Conservation (phyloP, 2,329 filamentous ascomycete species). For the Sporothrix sp. region DNA sequence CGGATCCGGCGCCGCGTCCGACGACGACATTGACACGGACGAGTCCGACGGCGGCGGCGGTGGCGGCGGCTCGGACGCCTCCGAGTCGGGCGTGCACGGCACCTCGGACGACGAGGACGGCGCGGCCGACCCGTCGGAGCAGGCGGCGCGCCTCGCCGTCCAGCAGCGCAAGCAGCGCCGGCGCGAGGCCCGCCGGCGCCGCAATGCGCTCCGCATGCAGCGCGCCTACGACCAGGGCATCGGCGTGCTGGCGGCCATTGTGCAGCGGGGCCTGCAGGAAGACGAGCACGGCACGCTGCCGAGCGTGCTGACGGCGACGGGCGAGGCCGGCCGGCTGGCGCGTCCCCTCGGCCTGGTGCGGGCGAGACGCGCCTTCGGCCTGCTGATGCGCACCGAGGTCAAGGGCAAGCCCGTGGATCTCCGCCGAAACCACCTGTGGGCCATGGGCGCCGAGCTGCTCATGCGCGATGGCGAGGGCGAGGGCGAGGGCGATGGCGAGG, state of each 20-base stretch:
- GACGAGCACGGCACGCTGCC: slow-evolving; percentile 13
- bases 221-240: slow-evolving; percentile 41
- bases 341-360: slow-evolving; percentile 40
- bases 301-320: background rate
- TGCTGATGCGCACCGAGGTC: slow-evolving; percentile 52
- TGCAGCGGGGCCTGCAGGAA: slow-evolving; percentile 60
- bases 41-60: background rate
- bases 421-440: slow-evolving; percentile 63
- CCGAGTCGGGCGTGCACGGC: background rate
- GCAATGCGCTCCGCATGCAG: slow-evolving; percentile 24
- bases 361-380: slow-evolving; percentile 64
- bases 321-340: background rate
- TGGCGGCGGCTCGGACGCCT: background rate
- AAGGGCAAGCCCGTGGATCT: slow-evolving; percentile 54
- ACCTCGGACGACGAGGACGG: background rate
- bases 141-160: slow-evolving; percentile 4
- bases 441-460: slow-evolving; percentile 73
- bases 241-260: slow-evolving; percentile 54
- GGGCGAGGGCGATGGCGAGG: background rate
- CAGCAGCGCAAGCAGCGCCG: background rate
- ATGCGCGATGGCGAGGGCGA: slow-evolving; percentile 47
- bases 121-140: background rate
- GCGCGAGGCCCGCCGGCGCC: slow-evolving; percentile 21
- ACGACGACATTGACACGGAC: slow-evolving; percentile 2
- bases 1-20: background rate